These are phyloP conservation scores for Penicillium vulpinum DNA, from an alignment of 2,329 filamentous ascomycete genomes.

Conservation along the genomic window DNA sequence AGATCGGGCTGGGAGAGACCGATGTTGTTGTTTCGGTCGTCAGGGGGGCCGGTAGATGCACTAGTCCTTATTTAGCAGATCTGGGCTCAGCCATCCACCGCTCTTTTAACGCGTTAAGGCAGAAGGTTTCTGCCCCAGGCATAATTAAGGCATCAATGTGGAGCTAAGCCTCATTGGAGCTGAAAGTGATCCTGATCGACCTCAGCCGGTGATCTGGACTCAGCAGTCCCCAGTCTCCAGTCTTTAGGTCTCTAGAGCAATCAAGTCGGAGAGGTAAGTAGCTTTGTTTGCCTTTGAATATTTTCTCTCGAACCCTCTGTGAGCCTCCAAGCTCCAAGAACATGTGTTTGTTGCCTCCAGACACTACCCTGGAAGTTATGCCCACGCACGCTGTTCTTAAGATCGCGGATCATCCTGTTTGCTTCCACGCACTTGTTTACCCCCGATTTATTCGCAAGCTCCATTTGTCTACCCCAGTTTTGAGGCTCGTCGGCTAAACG, in stretches of 20 bases:
- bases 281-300: not conserved
- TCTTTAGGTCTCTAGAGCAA: conserved; percentile 10
- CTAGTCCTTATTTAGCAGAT: conserved; percentile 11
- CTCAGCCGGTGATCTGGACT: conserved; percentile 19
- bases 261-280: conserved; percentile 8
- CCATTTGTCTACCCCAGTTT: conserved; percentile 12
- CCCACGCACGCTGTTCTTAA: conserved; percentile 38
- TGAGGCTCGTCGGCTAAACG: not conserved
- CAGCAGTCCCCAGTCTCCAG: conserved; percentile 17
- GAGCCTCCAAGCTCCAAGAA: not conserved
- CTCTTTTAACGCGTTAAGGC: conserved; percentile 4
- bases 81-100: conserved; percentile 10
- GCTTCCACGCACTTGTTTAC: conserved; percentile 44
- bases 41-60: conserved; percentile 16
- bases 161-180: conserved; percentile 7
- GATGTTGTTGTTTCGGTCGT: conserved; percentile 28
- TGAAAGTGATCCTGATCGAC: conserved; percentile 14
- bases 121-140: not conserved
- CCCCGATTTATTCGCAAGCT: conserved; percentile 16
- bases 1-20: conserved; percentile 20
- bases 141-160: not conserved
- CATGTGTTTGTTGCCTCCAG: conserved; percentile 11
- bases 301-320: not conserved
- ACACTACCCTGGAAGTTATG: conserved; percentile 27
- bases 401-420: conserved; percentile 27